phyloP scores from a whole-genome alignment of 2,329 filamentous ascomycete genomes.

The Podosphaera fusca region DNA sequence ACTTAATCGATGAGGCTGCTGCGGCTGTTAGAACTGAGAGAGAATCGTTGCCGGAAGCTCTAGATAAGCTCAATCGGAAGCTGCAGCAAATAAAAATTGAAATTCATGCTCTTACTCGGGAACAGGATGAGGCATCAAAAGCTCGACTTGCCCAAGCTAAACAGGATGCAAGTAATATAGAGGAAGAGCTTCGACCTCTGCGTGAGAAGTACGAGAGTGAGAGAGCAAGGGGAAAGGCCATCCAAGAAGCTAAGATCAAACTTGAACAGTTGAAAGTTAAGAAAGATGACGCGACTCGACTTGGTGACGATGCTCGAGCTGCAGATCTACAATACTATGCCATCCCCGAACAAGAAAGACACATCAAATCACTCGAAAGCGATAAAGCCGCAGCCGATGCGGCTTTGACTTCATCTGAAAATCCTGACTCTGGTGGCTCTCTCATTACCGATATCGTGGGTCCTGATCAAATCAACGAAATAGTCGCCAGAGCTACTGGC shows the following conservation, averaged over 20 bases:
- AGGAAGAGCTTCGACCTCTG: constrained; percentile 77
- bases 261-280: constrained; percentile 81
- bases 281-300: constrained; percentile 75
- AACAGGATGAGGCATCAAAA: constrained; percentile 85
- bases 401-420: constrained; percentile 29
- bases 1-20: constrained; percentile 86
- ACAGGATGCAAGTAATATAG: constrained; percentile 79
- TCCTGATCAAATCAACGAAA: constrained; percentile 96
- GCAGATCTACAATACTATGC: constrained; percentile 94
- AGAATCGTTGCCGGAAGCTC: constrained; percentile 86
- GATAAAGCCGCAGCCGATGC: constrained; percentile 63
- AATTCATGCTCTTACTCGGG: constrained; percentile 80
- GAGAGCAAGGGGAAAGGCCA: constrained; percentile 71
- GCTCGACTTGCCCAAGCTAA: constrained; percentile 60
- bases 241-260: constrained; percentile 88
- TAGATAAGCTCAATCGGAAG: constrained; percentile 82
- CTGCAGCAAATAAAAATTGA: constrained; percentile 86
- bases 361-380: constrained; percentile 60
- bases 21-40: constrained; percentile 88
- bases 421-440: constrained; percentile 37
- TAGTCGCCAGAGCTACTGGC: constrained; percentile 91
- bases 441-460: constrained; percentile 87
- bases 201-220: constrained; percentile 91
- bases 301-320: constrained; percentile 62
- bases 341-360: constrained; percentile 69